Evolutionary conservation across 352 stramenopile species (phyloP).

Genomic region (Pythium phragmiticola): DNA sequence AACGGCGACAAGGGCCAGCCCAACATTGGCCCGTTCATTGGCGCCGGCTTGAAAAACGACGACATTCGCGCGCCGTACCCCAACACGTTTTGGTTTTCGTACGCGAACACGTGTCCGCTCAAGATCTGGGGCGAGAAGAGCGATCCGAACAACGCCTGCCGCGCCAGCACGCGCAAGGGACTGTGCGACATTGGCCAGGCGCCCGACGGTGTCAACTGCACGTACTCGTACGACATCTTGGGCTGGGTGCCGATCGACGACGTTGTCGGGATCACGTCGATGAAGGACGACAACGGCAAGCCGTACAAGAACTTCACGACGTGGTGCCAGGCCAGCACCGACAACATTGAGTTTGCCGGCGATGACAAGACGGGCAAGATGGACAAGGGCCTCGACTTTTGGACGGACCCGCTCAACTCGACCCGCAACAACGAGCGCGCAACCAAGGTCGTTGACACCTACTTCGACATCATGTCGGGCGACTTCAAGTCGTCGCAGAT

Average conservation of each 20-base stretch:
- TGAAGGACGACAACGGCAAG: slow-evolving; percentile 51
- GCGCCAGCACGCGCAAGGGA: slow-evolving; percentile 46
- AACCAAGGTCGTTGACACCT: slow-evolving; percentile 45
- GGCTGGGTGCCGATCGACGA: slow-evolving; percentile 80
- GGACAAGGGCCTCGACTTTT: slow-evolving; percentile 53
- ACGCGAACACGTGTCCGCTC: slow-evolving; percentile 37
- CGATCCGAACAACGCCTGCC: slow-evolving; percentile 39
- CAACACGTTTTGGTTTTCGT: slow-evolving; percentile 38
- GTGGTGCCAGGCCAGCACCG: slow-evolving; percentile 55
- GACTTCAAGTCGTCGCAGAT: slow-evolving; percentile 47
- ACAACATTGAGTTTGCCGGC: slow-evolving; percentile 60
- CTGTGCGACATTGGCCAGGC: slow-evolving; percentile 56
- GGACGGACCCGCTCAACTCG: slow-evolving; percentile 55
- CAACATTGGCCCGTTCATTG: slow-evolving; percentile 54
- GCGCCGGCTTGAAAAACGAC: slow-evolving; percentile 32
- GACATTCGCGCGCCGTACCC: slow-evolving; percentile 31
- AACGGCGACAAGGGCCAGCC: slow-evolving; percentile 40
- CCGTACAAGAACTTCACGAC: slow-evolving; percentile 63
- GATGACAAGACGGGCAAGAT: slow-evolving; percentile 38
- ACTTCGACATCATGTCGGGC: slow-evolving; percentile 36
- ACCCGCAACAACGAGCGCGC: slow-evolving; percentile 53
- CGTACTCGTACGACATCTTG: slow-evolving; percentile 75
- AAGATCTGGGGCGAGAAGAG: slow-evolving; percentile 57
- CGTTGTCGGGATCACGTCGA: slow-evolving; percentile 67
- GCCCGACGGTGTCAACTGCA: slow-evolving; percentile 71